Evolutionary conservation across 768 basidiomycete species (phyloP).

Genomic region (Sarcodon aspratus): DNA sequence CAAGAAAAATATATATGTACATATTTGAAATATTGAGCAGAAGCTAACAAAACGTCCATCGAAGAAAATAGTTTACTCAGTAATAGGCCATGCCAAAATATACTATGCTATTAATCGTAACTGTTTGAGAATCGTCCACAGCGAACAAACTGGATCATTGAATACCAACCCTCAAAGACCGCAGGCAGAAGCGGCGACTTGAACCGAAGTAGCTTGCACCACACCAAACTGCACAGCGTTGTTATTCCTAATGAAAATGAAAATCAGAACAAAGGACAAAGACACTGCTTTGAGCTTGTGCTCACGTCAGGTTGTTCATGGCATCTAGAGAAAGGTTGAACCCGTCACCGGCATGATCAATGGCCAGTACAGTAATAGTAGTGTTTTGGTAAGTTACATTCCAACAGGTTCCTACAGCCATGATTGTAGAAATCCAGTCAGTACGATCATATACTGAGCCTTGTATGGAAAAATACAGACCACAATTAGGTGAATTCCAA

Average conservation of each 20-base stretch:
- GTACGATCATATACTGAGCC: conserved; percentile 19
- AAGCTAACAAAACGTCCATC: not conserved
- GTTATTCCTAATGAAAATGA: not conserved
- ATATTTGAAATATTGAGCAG: not conserved
- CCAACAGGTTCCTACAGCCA: conserved; percentile 24
- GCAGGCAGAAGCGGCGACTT: not conserved
- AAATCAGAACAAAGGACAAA: not conserved
- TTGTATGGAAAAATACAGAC: conserved; percentile 17
- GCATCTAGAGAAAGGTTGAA: conserved; percentile 24
- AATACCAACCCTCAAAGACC: not conserved
- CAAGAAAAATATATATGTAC: not conserved
- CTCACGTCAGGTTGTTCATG: conserved; percentile 24
- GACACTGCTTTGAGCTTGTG: conserved; percentile 20
- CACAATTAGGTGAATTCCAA: conserved; percentile 19
- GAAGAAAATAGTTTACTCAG: not conserved
- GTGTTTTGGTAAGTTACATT: conserved; percentile 14
- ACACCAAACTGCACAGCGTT: not conserved
- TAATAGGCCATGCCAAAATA: not conserved
- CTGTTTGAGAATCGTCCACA: not conserved
- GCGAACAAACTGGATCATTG: not conserved
- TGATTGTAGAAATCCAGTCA: conserved; percentile 19
- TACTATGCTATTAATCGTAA: not conserved
- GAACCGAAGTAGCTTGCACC: not conserved
- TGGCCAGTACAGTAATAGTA: conserved; percentile 18
- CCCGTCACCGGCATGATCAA: conserved; percentile 20